Evolutionary conservation across 78 protist genomes (phyloP), one percentile per base, ranked within the genome.

Genomic region (Monosiga brevicollis): DNA sequence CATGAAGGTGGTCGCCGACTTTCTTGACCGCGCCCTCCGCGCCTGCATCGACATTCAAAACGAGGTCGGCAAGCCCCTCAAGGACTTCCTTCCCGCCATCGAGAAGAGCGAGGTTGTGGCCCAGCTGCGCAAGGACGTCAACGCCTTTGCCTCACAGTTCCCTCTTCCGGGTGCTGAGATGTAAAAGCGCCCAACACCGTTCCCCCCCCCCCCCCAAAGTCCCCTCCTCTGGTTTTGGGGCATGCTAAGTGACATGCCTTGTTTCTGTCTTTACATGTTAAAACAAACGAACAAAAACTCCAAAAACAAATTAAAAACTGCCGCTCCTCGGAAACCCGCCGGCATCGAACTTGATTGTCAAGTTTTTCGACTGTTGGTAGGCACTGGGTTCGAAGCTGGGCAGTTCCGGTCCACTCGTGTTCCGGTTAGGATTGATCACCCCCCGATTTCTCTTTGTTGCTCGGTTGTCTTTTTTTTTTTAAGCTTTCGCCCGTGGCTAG

Each of bases 1-100:
- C 87, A 91, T 97, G 35, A 76, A 9, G 71, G 25, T 88, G 81
- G 96, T 97, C 20, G 99, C 96, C n/a, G 95, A 83, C 20, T 84
- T 89, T 79, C 71, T 97, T 9, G 88, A 90, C 82, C 91, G 92
- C 79, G 96, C 87, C 34, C 86, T 95, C 10, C 38, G 89, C 82
- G 79, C 93, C 9, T 83, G 93, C 25, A 49, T 90, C 26, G 83
- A 42, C 76, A 76, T 95, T 84, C 93, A 93, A 80, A 77, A 49
- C 62, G 79, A 84, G 88, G 86, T 75, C 39, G 90, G 54, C 6
- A 38, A 75, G 78, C 38, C 78, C 26, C 39, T 90, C 20, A 84
- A 75, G 62, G 15, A 6, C 29, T 49, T 49, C 62, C 6, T 49
- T 15, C 62, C 62, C 15, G 86, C 84, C 38, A 0, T 75, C 43